A percentile compares a stretch with the other conserved stretches of the same genome.
Evolutionary conservation across 176 grass and related monocot genomes (phyloP).

Genomic region (Oryza officinalis): DNA sequence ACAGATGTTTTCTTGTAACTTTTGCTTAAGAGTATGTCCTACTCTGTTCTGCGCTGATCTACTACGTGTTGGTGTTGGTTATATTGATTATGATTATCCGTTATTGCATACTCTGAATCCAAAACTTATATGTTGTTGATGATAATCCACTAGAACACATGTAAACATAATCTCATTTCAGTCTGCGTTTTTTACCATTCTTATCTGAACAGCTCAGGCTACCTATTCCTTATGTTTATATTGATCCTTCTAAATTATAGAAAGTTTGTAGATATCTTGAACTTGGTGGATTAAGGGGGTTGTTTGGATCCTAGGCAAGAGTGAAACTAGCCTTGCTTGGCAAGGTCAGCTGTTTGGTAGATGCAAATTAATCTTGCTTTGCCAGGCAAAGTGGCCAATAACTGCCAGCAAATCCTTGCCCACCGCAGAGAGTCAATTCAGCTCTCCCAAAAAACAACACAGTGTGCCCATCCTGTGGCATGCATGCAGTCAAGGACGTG

Average conservation of each 20-base stretch:
- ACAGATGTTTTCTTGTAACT: not conserved
- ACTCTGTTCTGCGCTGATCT: not conserved
- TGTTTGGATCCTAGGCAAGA: too few relatives aligned
- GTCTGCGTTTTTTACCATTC: not conserved
- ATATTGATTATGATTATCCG: conserved; percentile 1
- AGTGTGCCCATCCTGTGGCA: too few relatives aligned
- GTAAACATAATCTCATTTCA: not conserved
- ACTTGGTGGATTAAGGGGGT: not conserved
- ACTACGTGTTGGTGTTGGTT: not conserved
- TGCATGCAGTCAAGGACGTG: too few relatives aligned
- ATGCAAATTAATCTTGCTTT: too few relatives aligned
- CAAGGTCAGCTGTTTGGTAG: too few relatives aligned
- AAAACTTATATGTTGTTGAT: not conserved
- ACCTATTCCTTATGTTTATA: conserved; percentile 21
- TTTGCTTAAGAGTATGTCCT: not conserved
- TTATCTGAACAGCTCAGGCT: not conserved
- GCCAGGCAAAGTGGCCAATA: too few relatives aligned
- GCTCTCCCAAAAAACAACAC: too few relatives aligned
- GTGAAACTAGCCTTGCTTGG: too few relatives aligned
- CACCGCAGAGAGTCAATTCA: too few relatives aligned
- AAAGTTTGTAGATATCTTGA: conserved; percentile 1
- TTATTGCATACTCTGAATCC: conserved; percentile 16
- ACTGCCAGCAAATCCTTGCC: too few relatives aligned
- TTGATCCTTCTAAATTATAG: not conserved
- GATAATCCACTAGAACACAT: conserved; percentile 11